phyloP scores from a whole-genome alignment of 306 rosid genomes.

The Cucurbita ficifolia region DNA sequence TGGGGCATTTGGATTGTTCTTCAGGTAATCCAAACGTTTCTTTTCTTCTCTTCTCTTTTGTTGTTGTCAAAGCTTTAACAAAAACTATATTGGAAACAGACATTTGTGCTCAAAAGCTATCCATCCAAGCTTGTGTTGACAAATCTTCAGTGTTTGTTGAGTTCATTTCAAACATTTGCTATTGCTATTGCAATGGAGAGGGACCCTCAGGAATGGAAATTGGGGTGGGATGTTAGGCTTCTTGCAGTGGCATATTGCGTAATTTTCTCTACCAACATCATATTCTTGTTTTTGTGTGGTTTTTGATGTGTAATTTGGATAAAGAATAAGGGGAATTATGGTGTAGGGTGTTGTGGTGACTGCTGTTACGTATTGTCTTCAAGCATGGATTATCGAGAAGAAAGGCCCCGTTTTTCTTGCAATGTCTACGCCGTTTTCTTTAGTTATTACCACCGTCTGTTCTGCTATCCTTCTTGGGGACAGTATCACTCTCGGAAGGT shows the following conservation, averaged over 20 bases:
- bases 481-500: constrained; percentile 60
- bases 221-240: constrained; percentile 64
- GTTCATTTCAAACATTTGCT: constrained; percentile 53
- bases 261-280: constrained; percentile 1
- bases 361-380: constrained; percentile 59
- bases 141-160: constrained; percentile 53
- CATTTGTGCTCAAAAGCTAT: constrained; percentile 39
- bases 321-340: background rate
- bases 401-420: constrained; percentile 77
- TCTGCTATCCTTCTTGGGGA: constrained; percentile 57
- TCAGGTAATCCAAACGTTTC: constrained; percentile 34
- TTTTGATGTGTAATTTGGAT: too few species aligned
- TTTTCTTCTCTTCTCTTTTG: too few species aligned
- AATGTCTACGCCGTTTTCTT: constrained; percentile 60
- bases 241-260: constrained; percentile 60
- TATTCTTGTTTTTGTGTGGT: too few species aligned
- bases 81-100: constrained; percentile 12
- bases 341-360: constrained; percentile 64
- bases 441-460: constrained; percentile 40
- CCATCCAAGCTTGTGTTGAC: constrained; percentile 77
- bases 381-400: constrained; percentile 77
- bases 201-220: constrained; percentile 50
- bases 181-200: constrained; percentile 61
- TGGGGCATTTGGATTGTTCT: constrained; percentile 76
- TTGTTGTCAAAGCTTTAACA: too few species aligned